Percentiles rank a stretch among this genome's conserved stretches.
Conservation (phyloP, 2,329 filamentous ascomycete species). For the Trichoderma asperellum region DNA sequence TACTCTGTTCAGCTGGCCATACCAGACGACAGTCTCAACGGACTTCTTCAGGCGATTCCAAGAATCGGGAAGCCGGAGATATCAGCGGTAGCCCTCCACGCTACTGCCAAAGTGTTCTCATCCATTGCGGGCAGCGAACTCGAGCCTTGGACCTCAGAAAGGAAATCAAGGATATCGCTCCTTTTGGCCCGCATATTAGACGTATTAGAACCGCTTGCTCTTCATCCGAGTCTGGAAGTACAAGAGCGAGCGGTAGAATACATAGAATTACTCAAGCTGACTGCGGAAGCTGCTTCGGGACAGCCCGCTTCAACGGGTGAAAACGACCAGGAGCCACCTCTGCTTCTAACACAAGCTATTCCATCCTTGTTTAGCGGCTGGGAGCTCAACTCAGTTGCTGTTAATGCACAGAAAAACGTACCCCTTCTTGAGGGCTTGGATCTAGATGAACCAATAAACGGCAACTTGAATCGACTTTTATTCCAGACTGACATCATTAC, state of each 20-base stretch:
- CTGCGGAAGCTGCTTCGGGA: conserved; percentile 75
- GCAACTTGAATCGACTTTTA: conserved; percentile 70
- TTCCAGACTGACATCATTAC: conserved; percentile 57
- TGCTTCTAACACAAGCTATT: conserved; percentile 87
- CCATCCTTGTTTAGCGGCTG: conserved; percentile 83
- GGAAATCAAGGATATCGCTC: conserved; percentile 75
- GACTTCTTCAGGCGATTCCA: conserved; percentile 70
- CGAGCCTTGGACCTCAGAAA: conserved; percentile 70
- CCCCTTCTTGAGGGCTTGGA: conserved; percentile 76
- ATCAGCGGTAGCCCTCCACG: conserved; percentile 80
- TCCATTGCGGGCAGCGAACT: conserved; percentile 68
- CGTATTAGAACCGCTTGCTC: conserved; percentile 75
- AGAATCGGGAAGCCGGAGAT: conserved; percentile 63
- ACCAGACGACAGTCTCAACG: conserved; percentile 72
- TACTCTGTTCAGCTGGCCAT: conserved; percentile 73
- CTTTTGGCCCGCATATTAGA: conserved; percentile 81
- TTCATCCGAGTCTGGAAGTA: conserved; percentile 88
- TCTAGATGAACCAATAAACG: conserved; percentile 80
- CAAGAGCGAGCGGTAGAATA: conserved; percentile 95
- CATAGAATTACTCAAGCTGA: conserved; percentile 83
- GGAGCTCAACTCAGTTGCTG: conserved; percentile 89
- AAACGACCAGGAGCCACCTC: conserved; percentile 68
- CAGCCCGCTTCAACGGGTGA: conserved; percentile 63
- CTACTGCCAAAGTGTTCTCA: conserved; percentile 83
- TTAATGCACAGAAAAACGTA: conserved; percentile 82